Evolutionary conservation across 2,329 filamentous ascomycete species (phyloP), one percentile per base, ranked within the genome.

Genomic region (Aspergillus puulaauensis): DNA sequence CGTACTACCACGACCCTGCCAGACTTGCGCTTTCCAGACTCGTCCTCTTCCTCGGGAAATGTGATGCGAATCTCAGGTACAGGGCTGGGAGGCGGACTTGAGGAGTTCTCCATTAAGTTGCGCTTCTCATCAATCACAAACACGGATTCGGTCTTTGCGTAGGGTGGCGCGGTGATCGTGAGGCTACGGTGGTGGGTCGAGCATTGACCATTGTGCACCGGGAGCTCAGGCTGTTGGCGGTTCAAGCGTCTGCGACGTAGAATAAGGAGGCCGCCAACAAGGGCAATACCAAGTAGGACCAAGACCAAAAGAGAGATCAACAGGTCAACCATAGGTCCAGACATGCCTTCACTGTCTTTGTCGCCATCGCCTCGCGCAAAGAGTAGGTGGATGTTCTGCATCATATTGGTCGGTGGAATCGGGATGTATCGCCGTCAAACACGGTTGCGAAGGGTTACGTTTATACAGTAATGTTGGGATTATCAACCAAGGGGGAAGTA

Each of bases 31-130:
- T 87, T 91, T 66, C 93, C 93, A 54, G 79, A 70, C 50, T 85
- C 80, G 65, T 91, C 90, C 71, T 97, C 93, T 66, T 96, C 88
- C 80, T 98, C 95, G 15, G 95, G 95, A 81, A 99, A 98, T 37
- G 95, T 98, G 75, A 99, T 96, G 77, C 93, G 91, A 70, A 99
- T 99, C 79, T 98, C 90, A 19, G 95, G 95, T 27, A 98, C 90
- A n/a, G 90, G 88, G 46, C 89, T 90, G 67, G 89, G 80, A 21
- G 93, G 90, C 15, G 91, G 88, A 62, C 86, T 89, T 59, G 83
- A 81, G 33, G 90, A 89, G 76, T 90, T 90, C 63, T 87, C 83
- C 65, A 93, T 86, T 77, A 96, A 87, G 64, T 86, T 86, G 71
- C 88, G 86, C 76, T 95, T 91, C 74, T 91, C 88, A 68, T 90